Evolutionary conservation across 768 basidiomycete genomes (phyloP).

Genomic region (Boletus rufocinnamomeus): DNA sequence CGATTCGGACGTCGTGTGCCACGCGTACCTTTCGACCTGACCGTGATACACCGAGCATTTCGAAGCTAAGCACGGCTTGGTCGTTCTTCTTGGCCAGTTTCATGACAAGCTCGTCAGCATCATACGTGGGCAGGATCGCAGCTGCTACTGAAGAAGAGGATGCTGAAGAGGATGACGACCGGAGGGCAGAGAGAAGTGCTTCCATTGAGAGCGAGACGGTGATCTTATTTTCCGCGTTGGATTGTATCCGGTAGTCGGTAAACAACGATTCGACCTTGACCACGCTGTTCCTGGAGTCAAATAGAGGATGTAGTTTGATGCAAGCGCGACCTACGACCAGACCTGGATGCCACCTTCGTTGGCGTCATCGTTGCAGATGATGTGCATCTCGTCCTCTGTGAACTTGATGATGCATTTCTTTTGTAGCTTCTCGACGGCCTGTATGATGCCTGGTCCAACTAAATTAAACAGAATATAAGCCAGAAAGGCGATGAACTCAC

Average conservation of each 20-base stretch:
- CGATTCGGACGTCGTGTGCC: slow-evolving; percentile 79
- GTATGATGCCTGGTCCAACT: slow-evolving; percentile 60
- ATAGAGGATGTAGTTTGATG: slow-evolving; percentile 20
- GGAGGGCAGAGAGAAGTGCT: slow-evolving; percentile 72
- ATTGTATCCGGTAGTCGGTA: slow-evolving; percentile 80
- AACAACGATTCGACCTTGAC: slow-evolving; percentile 71
- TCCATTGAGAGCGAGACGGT: slow-evolving; percentile 73
- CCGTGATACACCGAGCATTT: slow-evolving; percentile 66
- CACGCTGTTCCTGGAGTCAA: slow-evolving; percentile 42
- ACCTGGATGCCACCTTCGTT: slow-evolving; percentile 87
- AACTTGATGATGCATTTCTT: slow-evolving; percentile 85
- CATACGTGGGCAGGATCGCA: slow-evolving; percentile 39
- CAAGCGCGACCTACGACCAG: slow-evolving; percentile 62
- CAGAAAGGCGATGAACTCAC: slow-evolving; percentile 35
- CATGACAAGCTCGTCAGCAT: slow-evolving; percentile 70
- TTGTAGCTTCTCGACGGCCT: slow-evolving; percentile 81
- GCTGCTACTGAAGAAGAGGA: slow-evolving; percentile 39
- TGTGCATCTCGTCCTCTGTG: slow-evolving; percentile 68
- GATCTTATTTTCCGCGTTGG: slow-evolving; percentile 81
- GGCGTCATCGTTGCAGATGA: slow-evolving; percentile 80
- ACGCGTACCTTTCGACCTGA: slow-evolving; percentile 65
- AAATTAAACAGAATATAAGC: not conserved
- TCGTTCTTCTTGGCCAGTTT: slow-evolving; percentile 88
- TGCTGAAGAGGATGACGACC: slow-evolving; percentile 56
- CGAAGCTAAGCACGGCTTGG: slow-evolving; percentile 74